These are phyloP conservation scores for Ustilago tritici DNA, from an alignment of 1,284 basidiomycete genomes.

Conservation along the genomic window DNA sequence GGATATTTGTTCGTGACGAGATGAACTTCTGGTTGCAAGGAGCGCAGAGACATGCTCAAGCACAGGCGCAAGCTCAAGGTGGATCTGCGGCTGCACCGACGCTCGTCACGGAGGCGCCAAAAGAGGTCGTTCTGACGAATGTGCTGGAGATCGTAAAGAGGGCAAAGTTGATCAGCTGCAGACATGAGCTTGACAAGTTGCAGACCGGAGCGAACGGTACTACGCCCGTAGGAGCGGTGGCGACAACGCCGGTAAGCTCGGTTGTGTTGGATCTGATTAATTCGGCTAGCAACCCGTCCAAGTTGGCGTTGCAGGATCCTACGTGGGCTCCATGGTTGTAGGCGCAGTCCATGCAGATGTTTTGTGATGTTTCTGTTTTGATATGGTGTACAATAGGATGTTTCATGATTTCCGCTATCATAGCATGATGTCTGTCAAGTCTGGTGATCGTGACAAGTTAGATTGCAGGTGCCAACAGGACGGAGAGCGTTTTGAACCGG, in stretches of 20 bases:
- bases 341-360: not conserved
- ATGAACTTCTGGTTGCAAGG: constrained; percentile 78
- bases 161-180: constrained; percentile 86
- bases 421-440: not conserved
- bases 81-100: not conserved
- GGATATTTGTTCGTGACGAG: constrained; percentile 92
- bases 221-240: not conserved
- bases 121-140: constrained; percentile 80
- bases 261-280: constrained; percentile 87
- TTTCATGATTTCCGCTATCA: not conserved
- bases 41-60: constrained; percentile 54
- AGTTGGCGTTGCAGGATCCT: constrained; percentile 73
- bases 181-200: constrained; percentile 79
- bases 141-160: constrained; percentile 85
- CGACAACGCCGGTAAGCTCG: constrained; percentile 73
- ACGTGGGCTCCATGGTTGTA: constrained; percentile 51
- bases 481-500: not conserved
- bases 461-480: no score
- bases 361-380: not conserved
- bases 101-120: constrained; percentile 62
- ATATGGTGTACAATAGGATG: not conserved
- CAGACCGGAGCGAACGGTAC: constrained; percentile 1
- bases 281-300: constrained; percentile 73
- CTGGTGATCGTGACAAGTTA: no score
- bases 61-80: constrained; percentile 19